Percentiles rank a stretch among this genome's conserved stretches.
Evolutionary conservation across 108 stramenopile species (phyloP).

Genomic region (Skeletonema menzelii): DNA sequence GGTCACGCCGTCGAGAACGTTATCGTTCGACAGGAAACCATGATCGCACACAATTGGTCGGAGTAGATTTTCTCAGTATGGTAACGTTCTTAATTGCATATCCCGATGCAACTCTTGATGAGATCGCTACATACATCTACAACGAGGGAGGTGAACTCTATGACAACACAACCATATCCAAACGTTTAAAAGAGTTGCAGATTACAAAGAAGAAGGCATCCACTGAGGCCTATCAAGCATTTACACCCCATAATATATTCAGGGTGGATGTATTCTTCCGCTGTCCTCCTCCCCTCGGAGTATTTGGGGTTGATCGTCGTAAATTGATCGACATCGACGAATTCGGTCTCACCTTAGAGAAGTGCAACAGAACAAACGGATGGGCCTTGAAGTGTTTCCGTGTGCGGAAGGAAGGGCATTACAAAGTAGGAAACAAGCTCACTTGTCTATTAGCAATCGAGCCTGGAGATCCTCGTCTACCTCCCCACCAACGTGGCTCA

Average conservation of each 20-base stretch:
- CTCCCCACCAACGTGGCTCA: too few relatives aligned
- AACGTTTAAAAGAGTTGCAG: constrained; percentile 4
- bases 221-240: constrained; percentile 19
- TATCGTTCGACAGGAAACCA: constrained; percentile 1
- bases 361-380: constrained; percentile 10
- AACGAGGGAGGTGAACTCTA: constrained; percentile 23
- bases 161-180: background rate
- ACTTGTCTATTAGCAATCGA: constrained; percentile 9
- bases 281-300: constrained; percentile 1
- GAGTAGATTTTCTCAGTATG: background rate
- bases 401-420: constrained; percentile 16
- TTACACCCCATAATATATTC: background rate
- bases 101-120: constrained; percentile 4
- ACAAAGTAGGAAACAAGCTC: constrained; percentile 8
- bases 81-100: constrained; percentile 1
- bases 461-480: background rate
- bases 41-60: constrained; percentile 1
- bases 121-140: constrained; percentile 5
- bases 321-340: constrained; percentile 26
- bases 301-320: background rate
- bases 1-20: background rate
- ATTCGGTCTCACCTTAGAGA: constrained; percentile 17
- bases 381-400: background rate
- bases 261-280: background rate
- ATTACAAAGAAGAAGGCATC: constrained; percentile 10